Conservation (phyloP, 148 eudicot genomes). For the Amaranthus hypochondriacus region DNA sequence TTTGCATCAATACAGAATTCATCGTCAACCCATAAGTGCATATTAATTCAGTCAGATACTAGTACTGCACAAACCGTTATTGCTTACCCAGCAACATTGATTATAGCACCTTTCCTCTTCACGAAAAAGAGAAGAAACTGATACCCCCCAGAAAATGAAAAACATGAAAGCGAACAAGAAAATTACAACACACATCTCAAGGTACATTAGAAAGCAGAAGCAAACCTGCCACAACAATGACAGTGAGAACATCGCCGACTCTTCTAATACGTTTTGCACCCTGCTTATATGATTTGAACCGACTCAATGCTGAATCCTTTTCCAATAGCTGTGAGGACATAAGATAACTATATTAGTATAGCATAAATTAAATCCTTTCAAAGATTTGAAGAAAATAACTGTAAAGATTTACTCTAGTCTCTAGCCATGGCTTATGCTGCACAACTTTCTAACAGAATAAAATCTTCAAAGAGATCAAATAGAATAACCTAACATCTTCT, state of each 20-base stretch:
- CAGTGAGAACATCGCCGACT: conserved; percentile 71
- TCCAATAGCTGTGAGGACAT: conserved; percentile 65
- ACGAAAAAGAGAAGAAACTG: too few relatives aligned
- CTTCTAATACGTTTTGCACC: conserved; percentile 54
- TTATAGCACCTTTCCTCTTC: too few relatives aligned
- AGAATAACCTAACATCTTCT: neutral
- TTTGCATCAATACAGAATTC: neutral
- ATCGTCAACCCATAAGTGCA: neutral
- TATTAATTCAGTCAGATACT: neutral
- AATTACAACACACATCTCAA: neutral
- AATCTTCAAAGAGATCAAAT: neutral
- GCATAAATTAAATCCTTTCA: conserved; percentile 9
- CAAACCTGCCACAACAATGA: conserved; percentile 81
- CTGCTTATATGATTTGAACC: conserved; percentile 72
- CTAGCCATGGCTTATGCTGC: neutral
- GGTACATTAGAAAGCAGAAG: conserved; percentile 15
- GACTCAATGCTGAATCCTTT: conserved; percentile 62
- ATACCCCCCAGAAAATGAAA: neutral
- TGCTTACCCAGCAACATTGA: neutral
- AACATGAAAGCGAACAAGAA: neutral
- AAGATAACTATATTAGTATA: neutral
- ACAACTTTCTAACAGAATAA: neutral
- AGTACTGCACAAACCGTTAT: neutral
- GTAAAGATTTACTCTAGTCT: neutral
- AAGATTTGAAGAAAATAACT: neutral